These are phyloP conservation scores for Yamadazyma blattariae DNA, from an alignment of 1,139 yeast genomes.

Conservation along the genomic window DNA sequence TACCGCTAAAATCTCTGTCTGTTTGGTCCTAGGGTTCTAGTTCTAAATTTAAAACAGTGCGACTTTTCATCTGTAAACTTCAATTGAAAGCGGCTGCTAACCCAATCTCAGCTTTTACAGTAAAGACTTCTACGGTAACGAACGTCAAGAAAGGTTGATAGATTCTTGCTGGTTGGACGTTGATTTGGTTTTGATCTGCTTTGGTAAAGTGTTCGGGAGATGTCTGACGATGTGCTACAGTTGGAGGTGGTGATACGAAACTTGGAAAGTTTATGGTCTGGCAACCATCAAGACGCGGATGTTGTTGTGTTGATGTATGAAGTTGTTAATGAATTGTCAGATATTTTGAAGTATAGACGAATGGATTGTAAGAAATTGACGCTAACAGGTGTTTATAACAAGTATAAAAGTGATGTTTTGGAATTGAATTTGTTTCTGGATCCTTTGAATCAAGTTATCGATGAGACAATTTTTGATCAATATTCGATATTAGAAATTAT, in stretches of 20 bases:
- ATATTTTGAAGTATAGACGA: constrained; percentile 1
- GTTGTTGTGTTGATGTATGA: constrained; percentile 4
- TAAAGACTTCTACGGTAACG: no score
- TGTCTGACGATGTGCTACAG: background rate
- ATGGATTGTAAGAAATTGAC: background rate
- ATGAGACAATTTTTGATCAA: background rate
- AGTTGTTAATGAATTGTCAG: constrained; percentile 1
- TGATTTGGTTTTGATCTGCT: no score
- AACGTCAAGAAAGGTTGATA: no score
- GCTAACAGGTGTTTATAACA: constrained; percentile 7
- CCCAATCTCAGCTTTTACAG: no score
- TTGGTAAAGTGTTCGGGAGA: no score
- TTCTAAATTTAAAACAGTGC: no score
- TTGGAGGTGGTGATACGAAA: background rate
- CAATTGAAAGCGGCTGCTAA: no score
- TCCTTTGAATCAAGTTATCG: background rate
- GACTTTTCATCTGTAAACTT: no score
- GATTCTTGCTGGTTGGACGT: no score
- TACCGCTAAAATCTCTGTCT: background rate
- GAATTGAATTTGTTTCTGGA: constrained; percentile 5
- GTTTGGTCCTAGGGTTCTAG: no score
- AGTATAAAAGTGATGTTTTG: constrained; percentile 8
- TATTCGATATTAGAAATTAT: background rate
- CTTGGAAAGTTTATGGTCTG: background rate
- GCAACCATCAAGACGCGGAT: constrained; percentile 1